Percentiles rank a stretch among this genome's conserved stretches.
These are phyloP conservation scores for Bremia lactucae DNA, from an alignment of 352 stramenopile genomes.

Conservation along the genomic window DNA sequence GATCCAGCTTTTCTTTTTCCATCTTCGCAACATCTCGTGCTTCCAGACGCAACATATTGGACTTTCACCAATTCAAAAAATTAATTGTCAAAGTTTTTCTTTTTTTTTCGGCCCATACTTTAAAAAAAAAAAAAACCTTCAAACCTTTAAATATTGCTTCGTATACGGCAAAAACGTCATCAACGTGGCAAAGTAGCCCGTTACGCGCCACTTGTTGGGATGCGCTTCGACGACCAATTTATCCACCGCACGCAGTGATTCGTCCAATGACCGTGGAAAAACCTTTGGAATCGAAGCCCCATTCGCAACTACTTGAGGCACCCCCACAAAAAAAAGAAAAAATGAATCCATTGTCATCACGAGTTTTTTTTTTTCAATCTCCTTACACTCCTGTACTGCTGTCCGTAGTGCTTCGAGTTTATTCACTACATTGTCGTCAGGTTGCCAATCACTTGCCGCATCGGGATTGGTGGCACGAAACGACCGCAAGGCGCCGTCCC, in stretches of 20 bases:
- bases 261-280: conserved; percentile 70
- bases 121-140: not conserved
- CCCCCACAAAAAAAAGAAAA: not conserved
- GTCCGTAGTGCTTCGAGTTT: conserved; percentile 50
- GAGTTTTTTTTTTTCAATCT: too few relatives aligned
- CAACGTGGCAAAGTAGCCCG: conserved; percentile 80
- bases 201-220: conserved; percentile 83
- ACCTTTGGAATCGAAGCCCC: conserved; percentile 62
- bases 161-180: conserved; percentile 85
- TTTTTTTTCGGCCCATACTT: not conserved
- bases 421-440: conserved; percentile 33
- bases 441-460: conserved; percentile 60
- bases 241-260: conserved; percentile 67
- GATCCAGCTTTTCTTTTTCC: conserved; percentile 54
- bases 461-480: conserved; percentile 61
- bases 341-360: not conserved
- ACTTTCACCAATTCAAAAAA: conserved; percentile 21
- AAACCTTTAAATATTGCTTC: conserved; percentile 78
- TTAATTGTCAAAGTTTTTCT: conserved; percentile 1
- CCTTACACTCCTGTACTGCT: conserved; percentile 53
- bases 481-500: conserved; percentile 42
- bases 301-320: conserved; percentile 53
- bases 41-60: conserved; percentile 80
- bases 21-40: conserved; percentile 49
- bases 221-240: conserved; percentile 72